Evolutionary conservation across 2,329 filamentous ascomycete genomes (phyloP), one percentile per base, ranked within the genome.

Genomic region (Neurospora crassa): DNA sequence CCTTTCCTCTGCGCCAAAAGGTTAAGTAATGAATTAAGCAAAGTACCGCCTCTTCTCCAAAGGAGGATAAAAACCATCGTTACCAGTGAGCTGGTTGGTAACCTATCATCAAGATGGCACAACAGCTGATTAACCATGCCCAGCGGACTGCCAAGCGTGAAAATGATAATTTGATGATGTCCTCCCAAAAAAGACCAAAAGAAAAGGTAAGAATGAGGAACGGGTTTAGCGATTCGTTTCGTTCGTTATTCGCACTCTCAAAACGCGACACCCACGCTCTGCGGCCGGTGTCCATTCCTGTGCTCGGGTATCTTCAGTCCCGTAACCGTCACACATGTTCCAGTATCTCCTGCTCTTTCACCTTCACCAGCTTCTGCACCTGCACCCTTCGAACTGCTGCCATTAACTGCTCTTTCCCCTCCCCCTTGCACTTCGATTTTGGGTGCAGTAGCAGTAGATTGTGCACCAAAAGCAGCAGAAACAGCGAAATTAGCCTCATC

Each of bases 231-330:
- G 20, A 2, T 53, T 24, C 29, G 4, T 29, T 29, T 29, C 29
- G 45, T 18, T 63, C 8, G 53, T 63, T 63, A 37, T 63, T 63
- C 29, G 10, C 5, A 24, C 47, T 73, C 40, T 40, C 71, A 77
- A 59, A 85, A 83, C 3, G 84, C 84, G 73, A 86, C 81, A 8
- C 84, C 84, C 24, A 86, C 84, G 72, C 82, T 84, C 74, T 78
- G 79, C 70, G 81, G 81, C 71, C 80, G 77, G 20, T 77, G 78
- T n/a, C 75, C 75, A 43, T 43, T 20, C 4, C 37, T 34, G 34
- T 34, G 18, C 16, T 72, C 69, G 53, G 53, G 53, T 5, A 63
- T 63, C 29, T 63, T 63, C 1, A 63, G 24, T 37, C 53, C 53
- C 24, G 53, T 63, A 11, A 63, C 34, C 16, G 53, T 63, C 18